Base-by-base conservation (phyloP, 2,329 filamentous ascomycete species). In the Hypoxylon sp. region DNA sequence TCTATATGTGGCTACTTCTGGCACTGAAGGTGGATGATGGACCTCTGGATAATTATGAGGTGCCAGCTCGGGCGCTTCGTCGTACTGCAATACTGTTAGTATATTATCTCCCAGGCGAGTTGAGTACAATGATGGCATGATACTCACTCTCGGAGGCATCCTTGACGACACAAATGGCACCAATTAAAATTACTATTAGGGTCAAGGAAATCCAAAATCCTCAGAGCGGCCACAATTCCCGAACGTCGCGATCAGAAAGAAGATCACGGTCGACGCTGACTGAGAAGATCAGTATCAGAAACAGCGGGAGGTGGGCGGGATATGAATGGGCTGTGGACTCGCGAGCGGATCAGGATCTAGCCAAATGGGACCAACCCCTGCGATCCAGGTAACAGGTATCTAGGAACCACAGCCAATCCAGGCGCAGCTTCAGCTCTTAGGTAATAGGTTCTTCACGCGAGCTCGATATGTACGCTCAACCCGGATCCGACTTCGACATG, bases 1-100 rank as follows among this genome's bases (percentile, higher is more conserved):
- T n/a, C 42, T 61, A 58, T 66, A 70, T 3, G 56, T 31, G 22
- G 68, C 66, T 2, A 75, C 65, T 65, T 77, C 76, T n/a, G 74
- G 73, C 14, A 61, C 68, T 13, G 73, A 57, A 31, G 71, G 69
- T n/a, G 76, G 76, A n/a, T 74, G 69, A 54, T 79, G 76, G n/a
- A 78, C 76, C 56, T 79, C 77, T 3, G 76, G 77, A 25, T 70
- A 70, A 57, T 37, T 67, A 20, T 70, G 66, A 56, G 69, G 68
- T 42, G 72, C 71, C n/a, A 77, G 49, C 61, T 79, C 76, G 27
- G 76, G 77, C n/a, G 77, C 77, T 46, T 78, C 76, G 46, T 77
- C 73, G 57, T 77, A 76, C 77, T 79, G 51, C 13, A 37, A n/a
- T 35, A 27, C 22, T 6, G 25, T 68, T 58, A 60, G 44, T 48